Conservation (phyloP, 1,139 yeast genomes). For the Suhomyces anneliseae region DNA sequence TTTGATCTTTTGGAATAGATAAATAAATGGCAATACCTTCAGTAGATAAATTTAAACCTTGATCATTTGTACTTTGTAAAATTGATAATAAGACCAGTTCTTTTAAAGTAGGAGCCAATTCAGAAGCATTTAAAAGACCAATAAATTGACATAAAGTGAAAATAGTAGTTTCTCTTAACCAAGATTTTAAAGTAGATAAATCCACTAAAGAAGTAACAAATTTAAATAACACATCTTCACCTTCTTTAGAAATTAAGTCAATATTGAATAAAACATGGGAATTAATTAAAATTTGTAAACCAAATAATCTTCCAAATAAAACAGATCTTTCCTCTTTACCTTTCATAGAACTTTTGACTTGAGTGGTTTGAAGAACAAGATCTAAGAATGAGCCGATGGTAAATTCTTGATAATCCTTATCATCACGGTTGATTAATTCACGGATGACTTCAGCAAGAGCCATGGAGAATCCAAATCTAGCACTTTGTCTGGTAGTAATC, state of each 20-base stretch:
- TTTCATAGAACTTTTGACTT: constrained; percentile 52
- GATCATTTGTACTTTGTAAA: constrained; percentile 48
- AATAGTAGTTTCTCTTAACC: constrained; percentile 84
- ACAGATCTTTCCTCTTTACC: constrained; percentile 84
- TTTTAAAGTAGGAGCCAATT: constrained; percentile 22
- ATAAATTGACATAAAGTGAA: constrained; percentile 64
- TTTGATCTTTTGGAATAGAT: constrained; percentile 36
- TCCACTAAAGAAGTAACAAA: constrained; percentile 53
- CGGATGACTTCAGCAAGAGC: constrained; percentile 78
- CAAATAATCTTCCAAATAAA: constrained; percentile 83
- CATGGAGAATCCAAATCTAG: constrained; percentile 85
- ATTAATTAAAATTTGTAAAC: constrained; percentile 72
- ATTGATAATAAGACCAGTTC: constrained; percentile 28
- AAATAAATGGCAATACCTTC: constrained; percentile 82
- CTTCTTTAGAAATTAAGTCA: constrained; percentile 24
- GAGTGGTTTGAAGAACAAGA: constrained; percentile 43
- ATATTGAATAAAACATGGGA: constrained; percentile 44
- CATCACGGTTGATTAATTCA: constrained; percentile 33
- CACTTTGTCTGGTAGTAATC: constrained; percentile 77
- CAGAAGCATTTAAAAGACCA: constrained; percentile 10
- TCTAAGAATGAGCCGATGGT: constrained; percentile 40
- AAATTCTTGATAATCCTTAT: constrained; percentile 29
- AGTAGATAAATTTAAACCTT: constrained; percentile 61
- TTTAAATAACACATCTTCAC: constrained; percentile 30
- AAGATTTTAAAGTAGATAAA: constrained; percentile 65